These are phyloP conservation scores for Chrysanthemum lavandulifolium DNA, from an alignment of 129 eudicot species.

Conservation along the genomic window DNA sequence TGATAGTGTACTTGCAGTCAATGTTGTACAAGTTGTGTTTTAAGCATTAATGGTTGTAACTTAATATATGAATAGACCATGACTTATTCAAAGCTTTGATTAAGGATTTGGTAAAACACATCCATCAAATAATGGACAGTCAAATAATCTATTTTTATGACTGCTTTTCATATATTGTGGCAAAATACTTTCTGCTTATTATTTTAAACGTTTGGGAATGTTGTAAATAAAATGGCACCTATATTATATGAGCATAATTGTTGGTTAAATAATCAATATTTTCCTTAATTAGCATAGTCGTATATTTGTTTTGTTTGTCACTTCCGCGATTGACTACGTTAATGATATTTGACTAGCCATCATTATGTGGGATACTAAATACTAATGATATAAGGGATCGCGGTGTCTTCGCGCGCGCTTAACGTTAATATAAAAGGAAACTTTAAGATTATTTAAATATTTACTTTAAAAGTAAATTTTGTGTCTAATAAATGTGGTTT, in stretches of 20 bases:
- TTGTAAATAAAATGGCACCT: not conserved
- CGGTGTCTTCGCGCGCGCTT: no score
- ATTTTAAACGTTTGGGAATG: not conserved
- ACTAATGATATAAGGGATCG: no score
- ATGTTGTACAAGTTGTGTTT: constrained; percentile 2
- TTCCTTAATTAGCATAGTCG: not conserved
- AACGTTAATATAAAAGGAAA: no score
- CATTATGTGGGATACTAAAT: not conserved
- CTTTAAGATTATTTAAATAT: no score
- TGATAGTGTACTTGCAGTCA: constrained; percentile 4
- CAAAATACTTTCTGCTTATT: not conserved
- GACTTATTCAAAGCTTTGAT: constrained; percentile 27
- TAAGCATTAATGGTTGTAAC: not conserved
- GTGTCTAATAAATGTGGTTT: no score
- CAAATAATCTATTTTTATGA: no score
- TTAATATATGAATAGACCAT: not conserved
- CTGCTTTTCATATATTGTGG: not conserved
- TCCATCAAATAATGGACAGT: not conserved
- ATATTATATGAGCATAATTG: no score
- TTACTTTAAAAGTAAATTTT: no score
- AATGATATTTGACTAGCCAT: not conserved
- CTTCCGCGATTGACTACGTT: constrained; percentile 1
- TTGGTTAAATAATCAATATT: not conserved
- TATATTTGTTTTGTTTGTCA: not conserved
- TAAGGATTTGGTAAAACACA: constrained; percentile 12